A percentile compares a stretch with the other conserved stretches of the same genome.
These are phyloP conservation scores for Fusarium sambucinum DNA, from an alignment of 2,329 filamentous ascomycete species.

Conservation along the genomic window DNA sequence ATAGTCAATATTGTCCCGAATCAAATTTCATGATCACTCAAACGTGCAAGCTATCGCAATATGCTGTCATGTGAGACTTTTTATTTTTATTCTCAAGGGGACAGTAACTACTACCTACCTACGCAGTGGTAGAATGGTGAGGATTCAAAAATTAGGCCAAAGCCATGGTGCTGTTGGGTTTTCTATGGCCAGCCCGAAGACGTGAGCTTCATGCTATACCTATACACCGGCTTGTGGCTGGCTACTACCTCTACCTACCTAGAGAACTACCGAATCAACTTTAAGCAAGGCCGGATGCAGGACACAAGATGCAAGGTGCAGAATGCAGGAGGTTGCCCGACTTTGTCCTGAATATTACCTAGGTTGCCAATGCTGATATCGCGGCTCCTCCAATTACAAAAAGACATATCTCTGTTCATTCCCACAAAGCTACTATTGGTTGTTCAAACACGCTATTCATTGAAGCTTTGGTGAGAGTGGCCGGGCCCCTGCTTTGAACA, in stretches of 20 bases:
- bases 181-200: not conserved
- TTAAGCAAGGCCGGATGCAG: not conserved
- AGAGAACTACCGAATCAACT: not conserved
- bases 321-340: not conserved
- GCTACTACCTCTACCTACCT: too few relatives aligned
- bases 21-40: not conserved
- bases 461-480: not conserved
- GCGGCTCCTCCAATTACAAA: slow-evolving; percentile 3
- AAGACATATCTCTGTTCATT: slow-evolving; percentile 2
- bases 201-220: not conserved
- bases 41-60: not conserved
- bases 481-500: slow-evolving; percentile 14
- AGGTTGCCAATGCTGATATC: not conserved
- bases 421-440: not conserved
- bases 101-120: not conserved
- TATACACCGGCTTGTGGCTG: not conserved
- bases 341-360: not conserved
- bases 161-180: not conserved
- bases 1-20: not conserved
- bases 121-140: not conserved
- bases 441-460: slow-evolving; percentile 11
- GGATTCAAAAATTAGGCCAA: not conserved
- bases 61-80: not conserved
- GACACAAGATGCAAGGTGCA: not conserved
- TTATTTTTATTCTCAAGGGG: not conserved